Base-by-base conservation (phyloP, 345 rosid species). In the Eucalyptus regnans region DNA sequence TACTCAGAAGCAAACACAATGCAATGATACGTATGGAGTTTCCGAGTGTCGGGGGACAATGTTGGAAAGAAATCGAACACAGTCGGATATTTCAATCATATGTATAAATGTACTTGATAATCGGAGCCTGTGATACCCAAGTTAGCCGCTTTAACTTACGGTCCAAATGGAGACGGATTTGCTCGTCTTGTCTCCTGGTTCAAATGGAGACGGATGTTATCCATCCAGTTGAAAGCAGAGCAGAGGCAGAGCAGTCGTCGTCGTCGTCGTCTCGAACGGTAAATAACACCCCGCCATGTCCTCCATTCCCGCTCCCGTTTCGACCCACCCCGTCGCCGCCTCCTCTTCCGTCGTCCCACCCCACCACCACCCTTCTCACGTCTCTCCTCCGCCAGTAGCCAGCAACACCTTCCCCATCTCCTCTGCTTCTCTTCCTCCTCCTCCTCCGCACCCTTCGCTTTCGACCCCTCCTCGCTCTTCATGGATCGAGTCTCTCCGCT, bases 401-500 rank as follows among this genome's bases (percentile, higher is more conserved):
- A 22, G 15, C 48, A 41, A 76, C 48, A 20, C 84, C 84, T 41
- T 76, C 84, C 84, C 84, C 29, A 41, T 41, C 1, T 20, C 29
- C 43, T 41, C 84, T 37, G 27, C 46, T 37, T 23, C 27, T 76
- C 27, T 43, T 76, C 83, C 83, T 60, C 68, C 68, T 33, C 76
- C 80, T 37, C 48, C 84, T 76, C 48, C 48, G 29, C 84, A 76
- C 48, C 84, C 48, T 41, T 76, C 15, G 9, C 84, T 76, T 76
- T 20, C 48, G 27, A 76, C 48, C 29, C 48, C 29, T 18, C 84
- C 84, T 76, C 83, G 48, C 83, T 76, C 83, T 3, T 76, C 84
- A 93, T 97, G 99, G 99, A 87, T 93, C 86, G 96, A 96, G 27
- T 91, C 92, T 51, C 91, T 97, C 87, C 95, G 97, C 87, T 93